A percentile compares a stretch with the other conserved stretches of the same genome.
phyloP scores from a whole-genome alignment of 2,329 filamentous ascomycete species.

The Xylariales sp. region DNA sequence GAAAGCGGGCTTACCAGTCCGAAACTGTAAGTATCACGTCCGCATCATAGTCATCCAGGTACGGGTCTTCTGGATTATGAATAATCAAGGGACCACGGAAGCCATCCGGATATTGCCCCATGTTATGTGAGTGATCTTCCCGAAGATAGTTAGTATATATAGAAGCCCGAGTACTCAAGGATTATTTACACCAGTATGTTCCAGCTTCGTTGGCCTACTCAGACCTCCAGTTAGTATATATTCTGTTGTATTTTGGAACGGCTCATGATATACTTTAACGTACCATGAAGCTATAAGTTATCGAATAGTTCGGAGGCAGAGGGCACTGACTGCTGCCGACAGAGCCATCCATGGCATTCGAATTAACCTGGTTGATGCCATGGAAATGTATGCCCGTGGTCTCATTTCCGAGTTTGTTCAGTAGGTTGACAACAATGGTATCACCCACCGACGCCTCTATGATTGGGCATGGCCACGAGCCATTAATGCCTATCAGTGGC shows the following conservation, averaged over 20 bases:
- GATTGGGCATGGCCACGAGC: constrained; percentile 71
- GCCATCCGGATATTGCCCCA: constrained; percentile 75
- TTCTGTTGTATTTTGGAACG: neutral
- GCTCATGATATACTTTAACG: constrained; percentile 32
- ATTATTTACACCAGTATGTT: constrained; percentile 59
- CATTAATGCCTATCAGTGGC: constrained; percentile 73
- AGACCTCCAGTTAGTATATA: constrained; percentile 12
- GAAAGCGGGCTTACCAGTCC: constrained; percentile 60
- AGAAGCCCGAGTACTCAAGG: neutral
- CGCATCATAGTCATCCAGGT: constrained; percentile 64
- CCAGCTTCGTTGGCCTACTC: constrained; percentile 55
- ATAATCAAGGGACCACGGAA: constrained; percentile 71
- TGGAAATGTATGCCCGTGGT: constrained; percentile 69
- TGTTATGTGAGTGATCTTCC: constrained; percentile 70
- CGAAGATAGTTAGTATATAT: constrained; percentile 31
- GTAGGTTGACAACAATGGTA: constrained; percentile 59
- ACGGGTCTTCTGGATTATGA: constrained; percentile 67
- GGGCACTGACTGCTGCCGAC: constrained; percentile 67
- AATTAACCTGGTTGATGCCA: constrained; percentile 69
- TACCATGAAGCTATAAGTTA: constrained; percentile 69
- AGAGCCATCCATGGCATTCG: constrained; percentile 70
- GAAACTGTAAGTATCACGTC: constrained; percentile 68
- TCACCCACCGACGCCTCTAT: constrained; percentile 68
- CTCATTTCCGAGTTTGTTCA: constrained; percentile 63
- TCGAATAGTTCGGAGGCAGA: constrained; percentile 62